Evolutionary conservation across 257 asterid species (phyloP).

Genomic region (Nicotiana obtusifolia): DNA sequence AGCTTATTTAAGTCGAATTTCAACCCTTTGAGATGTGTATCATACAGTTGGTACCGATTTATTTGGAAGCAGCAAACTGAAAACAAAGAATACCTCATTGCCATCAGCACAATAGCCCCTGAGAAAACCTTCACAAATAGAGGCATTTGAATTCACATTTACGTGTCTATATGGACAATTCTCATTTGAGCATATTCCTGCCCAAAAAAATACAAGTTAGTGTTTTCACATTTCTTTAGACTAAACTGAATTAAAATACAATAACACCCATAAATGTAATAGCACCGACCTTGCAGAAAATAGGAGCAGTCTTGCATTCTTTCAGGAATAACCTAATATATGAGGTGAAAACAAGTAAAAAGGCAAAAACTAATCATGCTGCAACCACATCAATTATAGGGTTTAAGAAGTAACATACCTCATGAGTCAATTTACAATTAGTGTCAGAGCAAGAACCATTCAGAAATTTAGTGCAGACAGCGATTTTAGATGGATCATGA

Average conservation of each 20-base stretch:
- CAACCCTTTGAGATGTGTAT: background rate
- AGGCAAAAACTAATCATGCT: background rate
- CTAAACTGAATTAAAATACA: background rate
- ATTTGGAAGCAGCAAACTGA: conserved; percentile 5
- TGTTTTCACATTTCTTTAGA: background rate
- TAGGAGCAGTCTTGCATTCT: conserved; percentile 98
- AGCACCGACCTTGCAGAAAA: conserved; percentile 68
- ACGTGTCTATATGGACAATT: conserved; percentile 94
- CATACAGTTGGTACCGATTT: background rate
- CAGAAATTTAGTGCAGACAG: conserved; percentile 88
- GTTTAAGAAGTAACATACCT: conserved; percentile 43
- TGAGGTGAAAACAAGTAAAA: conserved; percentile 5
- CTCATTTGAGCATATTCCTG: conserved; percentile 88
- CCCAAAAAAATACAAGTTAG: conserved; percentile 31
- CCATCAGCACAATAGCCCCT: conserved; percentile 94
- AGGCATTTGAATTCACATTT: conserved; percentile 57
- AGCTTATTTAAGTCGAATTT: background rate
- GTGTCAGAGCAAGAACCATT: conserved; percentile 60
- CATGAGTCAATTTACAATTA: conserved; percentile 82
- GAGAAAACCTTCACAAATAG: conserved; percentile 79
- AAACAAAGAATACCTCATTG: conserved; percentile 64
- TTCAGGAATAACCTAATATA: conserved; percentile 80
- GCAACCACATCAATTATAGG: background rate
- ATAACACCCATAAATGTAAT: conserved; percentile 7
- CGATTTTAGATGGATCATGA: conserved; percentile 86